Evolutionary conservation across 805 yeast genomes (phyloP).

Genomic region (Torulaspora indica): DNA sequence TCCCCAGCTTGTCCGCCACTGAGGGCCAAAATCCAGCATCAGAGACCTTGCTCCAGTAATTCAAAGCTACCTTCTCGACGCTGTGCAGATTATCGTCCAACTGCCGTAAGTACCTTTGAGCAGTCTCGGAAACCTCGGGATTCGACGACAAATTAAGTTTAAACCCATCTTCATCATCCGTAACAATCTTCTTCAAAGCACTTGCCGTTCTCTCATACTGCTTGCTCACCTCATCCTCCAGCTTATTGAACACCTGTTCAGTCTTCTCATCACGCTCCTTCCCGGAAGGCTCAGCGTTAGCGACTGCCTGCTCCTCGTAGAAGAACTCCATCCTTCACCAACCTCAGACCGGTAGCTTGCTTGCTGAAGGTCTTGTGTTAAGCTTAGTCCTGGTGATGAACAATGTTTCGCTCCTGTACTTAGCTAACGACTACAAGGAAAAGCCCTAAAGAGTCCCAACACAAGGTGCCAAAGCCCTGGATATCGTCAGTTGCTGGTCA

Average conservation of each 20-base stretch:
- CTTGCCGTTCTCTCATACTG: constrained; percentile 29
- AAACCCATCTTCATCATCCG: constrained; percentile 27
- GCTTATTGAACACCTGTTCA: constrained; percentile 46
- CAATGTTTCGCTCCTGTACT: neutral
- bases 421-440: neutral
- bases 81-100: constrained; percentile 70
- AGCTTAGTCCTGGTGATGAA: neutral
- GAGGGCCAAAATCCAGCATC: constrained; percentile 30
- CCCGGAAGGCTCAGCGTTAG: constrained; percentile 8
- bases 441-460: neutral
- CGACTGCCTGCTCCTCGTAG: constrained; percentile 27
- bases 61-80: constrained; percentile 66
- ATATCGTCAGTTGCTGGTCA: neutral
- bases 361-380: neutral
- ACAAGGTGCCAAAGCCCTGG: neutral
- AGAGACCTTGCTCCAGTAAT: constrained; percentile 32
- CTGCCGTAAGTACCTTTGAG: constrained; percentile 63
- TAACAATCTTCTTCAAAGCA: constrained; percentile 19
- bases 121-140: constrained; percentile 32
- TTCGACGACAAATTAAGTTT: constrained; percentile 27
- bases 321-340: constrained; percentile 28
- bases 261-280: constrained; percentile 40
- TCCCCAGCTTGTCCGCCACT: constrained; percentile 21
- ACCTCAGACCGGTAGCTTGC: neutral
- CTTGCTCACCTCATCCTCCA: constrained; percentile 49